Evolutionary conservation across 1,284 basidiomycete genomes (phyloP), one percentile per base, ranked within the genome.

Genomic region (Tylopilus orsonianus): DNA sequence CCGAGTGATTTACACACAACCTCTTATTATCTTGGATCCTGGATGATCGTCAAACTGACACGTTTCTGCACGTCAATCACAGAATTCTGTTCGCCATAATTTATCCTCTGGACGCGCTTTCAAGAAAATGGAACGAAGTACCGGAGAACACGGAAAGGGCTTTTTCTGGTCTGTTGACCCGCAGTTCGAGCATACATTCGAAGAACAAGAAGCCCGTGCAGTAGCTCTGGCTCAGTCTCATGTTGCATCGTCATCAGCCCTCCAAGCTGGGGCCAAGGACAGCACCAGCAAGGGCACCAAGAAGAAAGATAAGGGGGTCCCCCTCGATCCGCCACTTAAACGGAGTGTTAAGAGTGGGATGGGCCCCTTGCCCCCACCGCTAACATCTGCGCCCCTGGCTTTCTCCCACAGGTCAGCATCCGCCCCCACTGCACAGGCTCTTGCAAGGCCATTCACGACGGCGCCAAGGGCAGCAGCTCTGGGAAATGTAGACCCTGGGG

Each of bases 51-150:
- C 41, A 30, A 45, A 55, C 63, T 65, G 40, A 53, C 55, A 32
- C 43, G 32, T 44, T 23, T 44, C 29, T 48, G 9, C 30, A 37
- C 38, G 35, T 52, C 45, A 46, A 42, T 56, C 27, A n/a, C 59
- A 96, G 85, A 93, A 90, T 61, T 95, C 93, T 32, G 88, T 96
- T 42, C 85, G 93, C 35, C 93, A 96, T 67, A 95, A 93, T 66
- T 71, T 97, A 18, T 93, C 91, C 2, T 89, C 92, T 23, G 89
- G 90, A 65, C 84, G 86, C 53, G 90, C 90, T 0, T 95, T 95
- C 71, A 77, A 87, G 64, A 94, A 94, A 69, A 78, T 90, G 62
- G 87, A 92, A 48, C 77, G 88, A 34, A 89, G 85, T 53, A 82
- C 86, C 22, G 90, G 90, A 46, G 90, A 91, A 63, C 84, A 87